Conservation (phyloP, 805 yeast species). For the Saturnispora zaruensis region DNA sequence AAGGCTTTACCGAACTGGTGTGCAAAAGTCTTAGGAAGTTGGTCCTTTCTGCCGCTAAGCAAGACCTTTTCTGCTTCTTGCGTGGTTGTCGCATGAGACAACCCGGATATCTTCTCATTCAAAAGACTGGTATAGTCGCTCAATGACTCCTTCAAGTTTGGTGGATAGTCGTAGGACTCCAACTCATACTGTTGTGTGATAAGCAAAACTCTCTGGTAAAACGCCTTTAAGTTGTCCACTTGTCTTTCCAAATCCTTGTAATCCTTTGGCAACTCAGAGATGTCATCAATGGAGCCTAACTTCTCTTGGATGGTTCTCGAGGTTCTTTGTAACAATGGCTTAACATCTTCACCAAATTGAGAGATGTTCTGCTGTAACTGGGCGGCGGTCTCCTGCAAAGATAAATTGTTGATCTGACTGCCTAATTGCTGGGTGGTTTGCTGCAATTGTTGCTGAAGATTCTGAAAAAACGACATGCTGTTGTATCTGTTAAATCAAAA, state of each 20-base stretch:
- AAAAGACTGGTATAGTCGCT: conserved; percentile 52
- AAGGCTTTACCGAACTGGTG: conserved; percentile 60
- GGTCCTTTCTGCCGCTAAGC: conserved; percentile 27
- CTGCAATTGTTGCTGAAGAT: conserved; percentile 18
- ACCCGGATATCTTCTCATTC: conserved; percentile 46
- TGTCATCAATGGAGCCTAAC: conserved; percentile 53
- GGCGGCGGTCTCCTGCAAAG: conserved; percentile 30
- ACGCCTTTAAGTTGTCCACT: conserved; percentile 54
- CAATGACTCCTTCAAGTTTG: conserved; percentile 60
- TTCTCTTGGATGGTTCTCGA: conserved; percentile 52
- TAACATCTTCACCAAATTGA: conserved; percentile 30
- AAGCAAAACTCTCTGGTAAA: conserved; percentile 44
- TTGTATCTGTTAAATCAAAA: neutral
- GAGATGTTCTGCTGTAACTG: conserved; percentile 27
- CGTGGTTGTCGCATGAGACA: conserved; percentile 56
- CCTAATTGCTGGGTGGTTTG: conserved; percentile 17
- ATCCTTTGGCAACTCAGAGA: conserved; percentile 66
- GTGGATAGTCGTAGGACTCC: conserved; percentile 77
- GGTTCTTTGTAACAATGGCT: conserved; percentile 53
- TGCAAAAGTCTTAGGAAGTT: conserved; percentile 60
- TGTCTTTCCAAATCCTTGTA: conserved; percentile 59
- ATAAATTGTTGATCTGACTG: conserved; percentile 24
- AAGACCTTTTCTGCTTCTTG: conserved; percentile 57
- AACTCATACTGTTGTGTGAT: conserved; percentile 60
- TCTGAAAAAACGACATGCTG: conserved; percentile 18